These are phyloP conservation scores for Pichia norvegensis DNA, from an alignment of 1,139 yeast species.

Conservation along the genomic window DNA sequence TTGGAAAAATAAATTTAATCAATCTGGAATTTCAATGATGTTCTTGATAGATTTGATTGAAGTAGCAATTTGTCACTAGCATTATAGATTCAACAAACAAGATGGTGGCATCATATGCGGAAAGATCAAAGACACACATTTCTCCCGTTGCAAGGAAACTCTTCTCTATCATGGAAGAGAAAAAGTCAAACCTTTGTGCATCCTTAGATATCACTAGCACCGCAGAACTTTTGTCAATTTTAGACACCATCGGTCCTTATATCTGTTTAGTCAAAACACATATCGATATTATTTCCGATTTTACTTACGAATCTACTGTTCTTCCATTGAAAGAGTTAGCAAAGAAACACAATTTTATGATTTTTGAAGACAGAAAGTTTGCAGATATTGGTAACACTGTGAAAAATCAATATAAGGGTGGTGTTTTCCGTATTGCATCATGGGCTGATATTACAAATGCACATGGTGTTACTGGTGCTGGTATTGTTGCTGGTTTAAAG, in stretches of 20 bases:
- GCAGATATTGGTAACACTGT: conserved; percentile 99
- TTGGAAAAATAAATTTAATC: too few species aligned
- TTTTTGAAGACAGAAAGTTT: conserved; percentile 94
- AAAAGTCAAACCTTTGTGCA: conserved; percentile 87
- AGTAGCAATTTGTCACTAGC: too few species aligned
- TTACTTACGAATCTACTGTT: conserved; percentile 71
- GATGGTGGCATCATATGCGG: conserved; percentile 35
- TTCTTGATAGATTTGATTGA: too few species aligned
- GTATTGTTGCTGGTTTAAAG: conserved; percentile 81
- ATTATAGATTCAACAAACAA: not conserved
- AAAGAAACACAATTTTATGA: conserved; percentile 70
- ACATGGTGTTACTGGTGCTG: conserved; percentile 94
- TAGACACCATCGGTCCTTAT: conserved; percentile 81
- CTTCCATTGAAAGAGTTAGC: conserved; percentile 64
- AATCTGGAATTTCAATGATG: too few species aligned
- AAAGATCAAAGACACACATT: conserved; percentile 62
- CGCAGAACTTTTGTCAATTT: conserved; percentile 56
- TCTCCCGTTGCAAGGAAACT: conserved; percentile 78
- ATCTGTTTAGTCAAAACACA: conserved; percentile 92
- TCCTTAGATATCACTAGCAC: conserved; percentile 89
- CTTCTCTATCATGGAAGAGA: conserved; percentile 64
- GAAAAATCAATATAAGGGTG: conserved; percentile 85
- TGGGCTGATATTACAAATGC: conserved; percentile 99
- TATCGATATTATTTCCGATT: conserved; percentile 86
- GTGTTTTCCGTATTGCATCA: conserved; percentile 76